Evolutionary conservation across 2,329 filamentous ascomycete genomes (phyloP), one percentile per base, ranked within the genome.

Genomic region (Scopulariopsis brevicaulis): DNA sequence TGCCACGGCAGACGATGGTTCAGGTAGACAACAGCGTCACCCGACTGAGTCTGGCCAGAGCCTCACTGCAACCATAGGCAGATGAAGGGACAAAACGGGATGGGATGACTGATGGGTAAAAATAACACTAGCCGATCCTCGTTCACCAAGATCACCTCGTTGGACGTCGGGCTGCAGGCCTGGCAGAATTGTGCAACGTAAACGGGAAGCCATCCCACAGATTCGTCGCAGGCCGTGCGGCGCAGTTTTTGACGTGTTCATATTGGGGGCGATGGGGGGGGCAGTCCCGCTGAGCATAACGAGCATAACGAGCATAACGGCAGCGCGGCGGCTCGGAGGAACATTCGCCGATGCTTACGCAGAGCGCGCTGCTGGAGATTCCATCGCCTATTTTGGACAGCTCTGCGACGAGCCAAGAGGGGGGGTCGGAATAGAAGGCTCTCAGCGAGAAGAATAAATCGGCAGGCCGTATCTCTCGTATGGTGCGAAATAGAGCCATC

Each of bases 301-400:
- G 15, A 14, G 34, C n/a, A 40, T 20, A 3, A 24, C 40, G 40
- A 46, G 40, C 40, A 46, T 46, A 46, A 46, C 48, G 24, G 48
- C 48, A 53, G 14, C 25, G 51, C 24, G 24, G 20, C 55, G 55
- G 55, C 37, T 57, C 55, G 55, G 55, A 43, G 46, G 28, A 57
- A 57, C 25, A 48, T 57, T 57, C 48, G 20, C 22, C 14, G 32
- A 15, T 57, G 55, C 55, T 57, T 57, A 57, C 55, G 46, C 46
- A 11, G 55, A 12, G 46, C 8, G 22, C 14, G 32, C 10, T 15
- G 22, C 20, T 28, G 11, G 24, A 22, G 28, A 15, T 34, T 12
- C 25, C 20, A 53, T 10, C 55, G 34, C 46, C 46, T 50, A 4
- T 22, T 24, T 3, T 4, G 46, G 22, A 11, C 46, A 24, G 46